A percentile compares a stretch with the other conserved stretches of the same genome.
These are phyloP conservation scores for Aulographum hederae DNA, from an alignment of 2,329 filamentous ascomycete species.

Conservation along the genomic window DNA sequence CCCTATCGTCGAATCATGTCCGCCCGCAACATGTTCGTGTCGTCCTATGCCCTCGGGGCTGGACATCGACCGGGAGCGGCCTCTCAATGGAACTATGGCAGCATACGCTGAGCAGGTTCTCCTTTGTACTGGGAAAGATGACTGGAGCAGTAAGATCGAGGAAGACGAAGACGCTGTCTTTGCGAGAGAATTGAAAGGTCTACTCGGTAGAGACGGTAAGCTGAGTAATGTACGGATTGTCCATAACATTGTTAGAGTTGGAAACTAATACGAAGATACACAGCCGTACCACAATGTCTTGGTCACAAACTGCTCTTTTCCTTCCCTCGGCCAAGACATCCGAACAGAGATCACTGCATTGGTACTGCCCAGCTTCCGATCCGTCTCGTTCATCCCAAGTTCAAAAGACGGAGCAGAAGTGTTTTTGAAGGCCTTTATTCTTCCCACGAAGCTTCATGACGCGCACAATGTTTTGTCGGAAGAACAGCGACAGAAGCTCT, in stretches of 20 bases:
- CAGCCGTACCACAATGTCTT: slow-evolving; percentile 74
- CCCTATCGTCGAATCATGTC: not conserved
- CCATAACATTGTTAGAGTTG: slow-evolving; percentile 2
- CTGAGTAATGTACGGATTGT: slow-evolving; percentile 23
- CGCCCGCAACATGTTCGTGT: slow-evolving; percentile 24
- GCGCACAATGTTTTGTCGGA: slow-evolving; percentile 39
- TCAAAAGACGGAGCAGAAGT: slow-evolving; percentile 34
- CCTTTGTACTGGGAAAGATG: slow-evolving; percentile 59
- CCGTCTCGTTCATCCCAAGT: slow-evolving; percentile 52
- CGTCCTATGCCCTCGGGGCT: slow-evolving; percentile 46
- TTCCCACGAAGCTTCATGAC: slow-evolving; percentile 43
- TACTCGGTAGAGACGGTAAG: slow-evolving; percentile 22
- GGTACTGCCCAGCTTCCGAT: slow-evolving; percentile 69
- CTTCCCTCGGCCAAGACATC: slow-evolving; percentile 24
- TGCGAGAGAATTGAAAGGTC: slow-evolving; percentile 49
- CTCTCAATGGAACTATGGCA: slow-evolving; percentile 59
- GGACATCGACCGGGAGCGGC: slow-evolving; percentile 53
- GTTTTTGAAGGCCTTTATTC: slow-evolving; percentile 46
- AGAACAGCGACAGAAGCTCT: slow-evolving; percentile 26
- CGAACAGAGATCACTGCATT: slow-evolving; percentile 44
- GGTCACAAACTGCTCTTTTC: slow-evolving; percentile 59
- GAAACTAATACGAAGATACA: slow-evolving; percentile 6
- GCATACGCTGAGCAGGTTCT: slow-evolving; percentile 68
- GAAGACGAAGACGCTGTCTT: slow-evolving; percentile 47
- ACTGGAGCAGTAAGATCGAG: slow-evolving; percentile 75